Evolutionary conservation across 768 basidiomycete genomes (phyloP).

Genomic region (Rubroboletus satanas): DNA sequence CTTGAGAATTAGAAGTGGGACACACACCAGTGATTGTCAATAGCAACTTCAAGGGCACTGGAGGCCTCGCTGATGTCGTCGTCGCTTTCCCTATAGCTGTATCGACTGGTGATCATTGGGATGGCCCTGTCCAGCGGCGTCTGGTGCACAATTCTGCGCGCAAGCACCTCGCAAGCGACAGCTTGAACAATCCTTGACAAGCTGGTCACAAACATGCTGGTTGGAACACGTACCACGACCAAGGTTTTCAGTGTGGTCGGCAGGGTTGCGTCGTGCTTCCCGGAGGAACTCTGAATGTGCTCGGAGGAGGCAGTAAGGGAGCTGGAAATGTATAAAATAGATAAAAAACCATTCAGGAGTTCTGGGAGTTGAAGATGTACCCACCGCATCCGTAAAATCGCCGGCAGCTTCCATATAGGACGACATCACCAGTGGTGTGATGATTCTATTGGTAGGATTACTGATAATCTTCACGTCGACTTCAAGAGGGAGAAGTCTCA

Average conservation of each 20-base stretch:
- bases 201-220: background rate
- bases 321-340: constrained; percentile 37
- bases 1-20: background rate
- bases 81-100: constrained; percentile 65
- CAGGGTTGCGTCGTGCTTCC: constrained; percentile 77
- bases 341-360: background rate
- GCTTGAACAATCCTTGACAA: constrained; percentile 40
- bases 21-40: constrained; percentile 80
- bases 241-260: constrained; percentile 83
- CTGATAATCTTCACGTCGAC: constrained; percentile 63
- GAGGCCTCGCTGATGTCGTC: constrained; percentile 71
- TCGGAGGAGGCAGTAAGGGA: constrained; percentile 78
- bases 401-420: constrained; percentile 81
- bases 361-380: constrained; percentile 21
- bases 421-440: constrained; percentile 74
- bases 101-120: constrained; percentile 75
- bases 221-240: constrained; percentile 56
- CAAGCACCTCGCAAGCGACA: constrained; percentile 79
- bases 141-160: constrained; percentile 73
- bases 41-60: constrained; percentile 85
- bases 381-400: constrained; percentile 80
- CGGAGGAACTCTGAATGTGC: constrained; percentile 77
- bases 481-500: constrained; percentile 75
- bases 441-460: constrained; percentile 77
- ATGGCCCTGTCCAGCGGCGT: constrained; percentile 59